Conservation (phyloP, 1,284 basidiomycete species). For the Sphaerobolus stellatus region DNA sequence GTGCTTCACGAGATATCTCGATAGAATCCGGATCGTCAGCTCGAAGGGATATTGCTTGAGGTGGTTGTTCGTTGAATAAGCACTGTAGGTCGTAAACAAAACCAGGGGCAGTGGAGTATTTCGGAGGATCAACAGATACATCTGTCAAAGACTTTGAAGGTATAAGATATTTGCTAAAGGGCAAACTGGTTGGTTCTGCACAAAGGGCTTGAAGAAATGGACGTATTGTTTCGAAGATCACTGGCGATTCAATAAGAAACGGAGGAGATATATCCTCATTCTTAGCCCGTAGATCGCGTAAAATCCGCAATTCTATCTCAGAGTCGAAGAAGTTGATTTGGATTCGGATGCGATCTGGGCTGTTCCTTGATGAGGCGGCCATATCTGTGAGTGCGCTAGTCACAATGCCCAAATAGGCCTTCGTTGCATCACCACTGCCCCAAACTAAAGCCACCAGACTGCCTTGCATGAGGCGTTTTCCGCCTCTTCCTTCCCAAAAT, state of each 20-base stretch:
- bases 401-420: conserved; percentile 50
- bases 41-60: conserved; percentile 32
- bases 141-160: conserved; percentile 35
- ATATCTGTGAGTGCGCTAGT: conserved; percentile 42
- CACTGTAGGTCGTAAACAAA: conserved; percentile 52
- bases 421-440: conserved; percentile 28
- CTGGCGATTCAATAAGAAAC: conserved; percentile 55
- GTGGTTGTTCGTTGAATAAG: conserved; percentile 31
- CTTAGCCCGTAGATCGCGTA: conserved; percentile 33
- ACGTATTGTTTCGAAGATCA: conserved; percentile 60
- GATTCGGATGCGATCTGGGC: conserved; percentile 34
- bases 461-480: conserved; percentile 54
- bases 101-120: conserved; percentile 45
- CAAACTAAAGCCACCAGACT: conserved; percentile 57
- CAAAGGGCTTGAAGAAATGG: conserved; percentile 60
- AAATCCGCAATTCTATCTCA: conserved; percentile 43
- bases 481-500: conserved; percentile 55
- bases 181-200: conserved; percentile 49
- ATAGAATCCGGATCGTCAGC: conserved; percentile 39
- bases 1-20: conserved; percentile 36
- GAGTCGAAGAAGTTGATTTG: conserved; percentile 55
- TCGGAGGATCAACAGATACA: conserved; percentile 44
- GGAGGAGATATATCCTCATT: conserved; percentile 10
- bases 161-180: conserved; percentile 53
- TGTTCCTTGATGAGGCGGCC: conserved; percentile 35